These are phyloP conservation scores for Gremmenia infestans DNA, from an alignment of 2,329 filamentous ascomycete species.

Conservation along the genomic window DNA sequence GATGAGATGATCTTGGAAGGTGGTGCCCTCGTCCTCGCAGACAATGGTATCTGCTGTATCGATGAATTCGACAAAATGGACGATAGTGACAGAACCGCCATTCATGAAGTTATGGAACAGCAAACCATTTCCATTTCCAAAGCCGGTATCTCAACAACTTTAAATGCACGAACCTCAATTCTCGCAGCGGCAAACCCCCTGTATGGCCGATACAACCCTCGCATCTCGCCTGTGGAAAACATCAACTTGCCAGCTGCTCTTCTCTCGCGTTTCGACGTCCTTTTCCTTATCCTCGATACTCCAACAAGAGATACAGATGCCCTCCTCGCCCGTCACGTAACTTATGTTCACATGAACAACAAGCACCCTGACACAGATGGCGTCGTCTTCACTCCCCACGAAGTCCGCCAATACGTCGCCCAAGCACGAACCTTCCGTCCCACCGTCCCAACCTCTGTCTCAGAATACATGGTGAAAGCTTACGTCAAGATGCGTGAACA, in stretches of 20 bases:
- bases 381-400: constrained; percentile 83
- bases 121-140: constrained; percentile 82
- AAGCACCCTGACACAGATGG: constrained; percentile 75
- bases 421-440: constrained; percentile 87
- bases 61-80: constrained; percentile 88
- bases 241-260: constrained; percentile 98
- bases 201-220: constrained; percentile 96
- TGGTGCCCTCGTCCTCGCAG: constrained; percentile 71
- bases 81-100: constrained; percentile 70
- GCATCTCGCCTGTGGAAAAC: constrained; percentile 95
- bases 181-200: constrained; percentile 94
- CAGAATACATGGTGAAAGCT: constrained; percentile 94
- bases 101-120: constrained; percentile 86
- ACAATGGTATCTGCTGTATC: constrained; percentile 79
- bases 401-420: constrained; percentile 94
- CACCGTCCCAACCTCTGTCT: constrained; percentile 75
- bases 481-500: constrained; percentile 93
- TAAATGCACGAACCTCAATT: constrained; percentile 94
- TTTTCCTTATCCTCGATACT: constrained; percentile 95
- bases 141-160: constrained; percentile 91
- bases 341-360: constrained; percentile 96
- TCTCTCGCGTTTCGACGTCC: constrained; percentile 91
- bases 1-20: constrained; percentile 77
- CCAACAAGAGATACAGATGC: constrained; percentile 85
- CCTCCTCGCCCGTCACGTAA: constrained; percentile 90